Base-by-base conservation (phyloP, 257 asterid genomes). In the Plantago major region DNA sequence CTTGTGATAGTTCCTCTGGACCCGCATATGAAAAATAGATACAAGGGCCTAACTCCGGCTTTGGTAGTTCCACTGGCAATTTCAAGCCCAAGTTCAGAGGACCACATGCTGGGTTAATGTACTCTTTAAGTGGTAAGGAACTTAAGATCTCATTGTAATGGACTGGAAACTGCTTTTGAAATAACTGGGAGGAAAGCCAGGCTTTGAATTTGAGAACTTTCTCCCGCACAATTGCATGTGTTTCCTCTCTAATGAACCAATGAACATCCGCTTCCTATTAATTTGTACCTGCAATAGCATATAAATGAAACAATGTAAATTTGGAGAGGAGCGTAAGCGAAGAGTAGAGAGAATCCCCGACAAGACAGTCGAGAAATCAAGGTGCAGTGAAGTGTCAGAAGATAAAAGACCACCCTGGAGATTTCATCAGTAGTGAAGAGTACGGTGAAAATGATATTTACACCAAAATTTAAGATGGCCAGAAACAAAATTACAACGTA, bases 41-140 rank as follows among this genome's bases (percentile, higher is more conserved):
- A 66, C 79, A 78, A 56, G 99, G 99, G 70, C 99, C 99, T 64
- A 85, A 72, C 40, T 86, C 94, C 10, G 79, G 85, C 81, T 73
- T 79, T 53, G 74, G 69, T 22, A 72, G 66, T 70, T 87, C 90
- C 78, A 77, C 71, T 9, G 96, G 92, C 80, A 78, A 71, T 77
- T 82, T 89, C 71, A 76, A 67, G 55, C 92, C 83, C 74, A 93
- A 73, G 76, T 89, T 93, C 75, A 93, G 77, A 75, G 76, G 78
- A 75, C 99, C 97, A 59, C 85, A 84, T 44, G 74, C 64, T 42
- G 97, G 95, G 77, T 85, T 81, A 74, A 79, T 60, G 71, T 89
- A 93, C 76, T 89, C 95, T 64, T 85, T 87, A 64, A 93, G 90
- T 13, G 99, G 99, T 68, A 93, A 77, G 46, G 84, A 71, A 63